phyloP scores from a whole-genome alignment of 2,329 filamentous ascomycete genomes.

The Aspergillus ustus region DNA sequence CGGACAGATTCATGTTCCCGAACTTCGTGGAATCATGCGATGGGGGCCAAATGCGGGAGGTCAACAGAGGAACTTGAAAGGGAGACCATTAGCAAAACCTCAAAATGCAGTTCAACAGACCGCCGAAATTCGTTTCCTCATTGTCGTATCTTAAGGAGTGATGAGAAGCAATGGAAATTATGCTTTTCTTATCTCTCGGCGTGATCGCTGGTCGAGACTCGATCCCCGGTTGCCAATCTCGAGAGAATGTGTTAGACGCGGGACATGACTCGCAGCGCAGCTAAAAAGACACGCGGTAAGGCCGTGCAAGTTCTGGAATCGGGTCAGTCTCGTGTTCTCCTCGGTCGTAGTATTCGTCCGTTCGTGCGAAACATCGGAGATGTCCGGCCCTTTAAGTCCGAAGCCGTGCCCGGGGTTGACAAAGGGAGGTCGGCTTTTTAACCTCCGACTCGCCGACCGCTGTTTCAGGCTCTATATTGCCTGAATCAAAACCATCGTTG shows the following conservation, averaged over 20 bases:
- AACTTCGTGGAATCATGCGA: neutral
- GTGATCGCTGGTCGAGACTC: neutral
- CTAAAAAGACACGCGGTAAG: neutral
- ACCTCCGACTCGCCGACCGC: neutral
- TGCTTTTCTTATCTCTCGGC: neutral
- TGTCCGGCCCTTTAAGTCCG: neutral
- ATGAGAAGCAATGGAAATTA: neutral
- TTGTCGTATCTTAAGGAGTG: too few species aligned
- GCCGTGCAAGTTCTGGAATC: too few species aligned
- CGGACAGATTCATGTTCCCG: neutral
- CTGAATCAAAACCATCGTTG: neutral
- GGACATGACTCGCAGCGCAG: neutral
- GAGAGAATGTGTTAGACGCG: neutral
- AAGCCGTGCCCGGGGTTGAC: too few species aligned
- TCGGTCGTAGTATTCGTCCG: neutral
- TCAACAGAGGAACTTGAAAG: neutral
- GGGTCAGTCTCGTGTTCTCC: neutral
- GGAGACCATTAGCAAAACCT: neutral
- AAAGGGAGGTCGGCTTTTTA: neutral
- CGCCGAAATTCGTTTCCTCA: neutral
- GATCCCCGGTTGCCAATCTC: neutral
- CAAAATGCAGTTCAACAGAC: neutral
- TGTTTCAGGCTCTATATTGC: too few species aligned
- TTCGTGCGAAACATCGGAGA: neutral
- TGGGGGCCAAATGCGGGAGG: neutral